Percentiles rank a stretch among this genome's conserved stretches.
phyloP scores from a whole-genome alignment of 306 rosid species.

The Gastrolobium villosum region DNA sequence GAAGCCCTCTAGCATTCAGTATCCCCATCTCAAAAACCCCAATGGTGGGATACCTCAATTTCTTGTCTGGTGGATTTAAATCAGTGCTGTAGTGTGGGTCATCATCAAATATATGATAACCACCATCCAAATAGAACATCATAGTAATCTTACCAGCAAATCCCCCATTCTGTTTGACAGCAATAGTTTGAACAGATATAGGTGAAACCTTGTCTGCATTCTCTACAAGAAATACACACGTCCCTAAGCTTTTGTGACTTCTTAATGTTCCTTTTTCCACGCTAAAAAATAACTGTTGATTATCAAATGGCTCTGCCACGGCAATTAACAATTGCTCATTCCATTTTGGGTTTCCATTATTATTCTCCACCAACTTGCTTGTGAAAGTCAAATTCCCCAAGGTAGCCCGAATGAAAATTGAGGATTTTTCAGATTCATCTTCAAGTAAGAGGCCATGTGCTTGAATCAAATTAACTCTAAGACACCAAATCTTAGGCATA shows the following conservation, averaged over 20 bases:
- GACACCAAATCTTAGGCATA: conserved; percentile 51
- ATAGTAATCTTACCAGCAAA: conserved; percentile 47
- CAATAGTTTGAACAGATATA: background rate
- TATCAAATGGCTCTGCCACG: conserved; percentile 58
- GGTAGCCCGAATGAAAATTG: conserved; percentile 45
- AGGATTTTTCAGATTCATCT: conserved; percentile 43
- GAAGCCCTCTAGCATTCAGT: conserved; percentile 55
- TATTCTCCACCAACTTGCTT: conserved; percentile 40
- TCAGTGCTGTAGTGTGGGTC: conserved; percentile 48
- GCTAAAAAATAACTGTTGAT: conserved; percentile 39
- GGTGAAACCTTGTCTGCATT: conserved; percentile 27
- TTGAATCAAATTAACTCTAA: conserved; percentile 48
- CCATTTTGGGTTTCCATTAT: conserved; percentile 49
- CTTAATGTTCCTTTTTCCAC: conserved; percentile 40
- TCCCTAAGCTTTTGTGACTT: conserved; percentile 45
- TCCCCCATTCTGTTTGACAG: background rate
- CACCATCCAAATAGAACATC: conserved; percentile 58
- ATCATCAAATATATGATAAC: conserved; percentile 65
- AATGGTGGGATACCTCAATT: conserved; percentile 43
- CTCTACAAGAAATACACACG: conserved; percentile 40
- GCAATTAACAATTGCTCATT: conserved; percentile 54
- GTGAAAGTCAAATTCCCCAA: conserved; percentile 45
- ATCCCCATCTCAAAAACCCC: conserved; percentile 64
- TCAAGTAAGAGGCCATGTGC: conserved; percentile 41
- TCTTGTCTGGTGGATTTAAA: conserved; percentile 44